These are phyloP conservation scores for Aspergillus vadensis DNA, from an alignment of 2,329 filamentous ascomycete species.

Conservation along the genomic window DNA sequence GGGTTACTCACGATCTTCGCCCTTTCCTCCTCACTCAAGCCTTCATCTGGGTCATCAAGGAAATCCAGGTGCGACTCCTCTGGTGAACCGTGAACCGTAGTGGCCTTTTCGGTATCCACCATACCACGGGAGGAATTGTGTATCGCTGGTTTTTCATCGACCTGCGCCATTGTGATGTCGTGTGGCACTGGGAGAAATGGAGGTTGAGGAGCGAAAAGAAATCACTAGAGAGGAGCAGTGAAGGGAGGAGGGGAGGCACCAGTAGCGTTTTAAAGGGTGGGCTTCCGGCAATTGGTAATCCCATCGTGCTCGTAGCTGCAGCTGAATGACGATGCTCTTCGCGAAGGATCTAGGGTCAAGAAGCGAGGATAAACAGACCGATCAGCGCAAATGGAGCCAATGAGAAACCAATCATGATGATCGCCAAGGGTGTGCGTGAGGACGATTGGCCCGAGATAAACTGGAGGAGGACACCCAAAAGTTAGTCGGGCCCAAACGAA, in stretches of 20 bases:
- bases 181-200: neutral
- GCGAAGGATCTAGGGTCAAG: neutral
- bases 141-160: slow-evolving; percentile 9
- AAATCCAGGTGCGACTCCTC: slow-evolving; percentile 18
- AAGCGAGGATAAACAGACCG: neutral
- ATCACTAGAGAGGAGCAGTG: neutral
- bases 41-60: slow-evolving; percentile 62
- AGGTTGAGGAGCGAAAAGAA: neutral
- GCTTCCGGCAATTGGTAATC: neutral
- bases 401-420: neutral
- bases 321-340: neutral
- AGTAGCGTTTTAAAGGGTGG: neutral
- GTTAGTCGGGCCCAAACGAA: neutral
- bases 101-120: slow-evolving; percentile 26
- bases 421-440: neutral
- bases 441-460: neutral
- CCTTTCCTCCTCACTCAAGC: slow-evolving; percentile 64
- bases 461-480: neutral
- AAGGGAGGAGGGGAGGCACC: neutral
- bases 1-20: slow-evolving; percentile 57
- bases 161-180: slow-evolving; percentile 20
- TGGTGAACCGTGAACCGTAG: slow-evolving; percentile 3
- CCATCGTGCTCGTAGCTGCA: neutral
- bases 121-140: slow-evolving; percentile 10
- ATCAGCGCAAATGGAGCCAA: neutral